Evolutionary conservation across 2,329 filamentous ascomycete species (phyloP).

Genomic region (Stagonosporopsis cucurbitacearum): DNA sequence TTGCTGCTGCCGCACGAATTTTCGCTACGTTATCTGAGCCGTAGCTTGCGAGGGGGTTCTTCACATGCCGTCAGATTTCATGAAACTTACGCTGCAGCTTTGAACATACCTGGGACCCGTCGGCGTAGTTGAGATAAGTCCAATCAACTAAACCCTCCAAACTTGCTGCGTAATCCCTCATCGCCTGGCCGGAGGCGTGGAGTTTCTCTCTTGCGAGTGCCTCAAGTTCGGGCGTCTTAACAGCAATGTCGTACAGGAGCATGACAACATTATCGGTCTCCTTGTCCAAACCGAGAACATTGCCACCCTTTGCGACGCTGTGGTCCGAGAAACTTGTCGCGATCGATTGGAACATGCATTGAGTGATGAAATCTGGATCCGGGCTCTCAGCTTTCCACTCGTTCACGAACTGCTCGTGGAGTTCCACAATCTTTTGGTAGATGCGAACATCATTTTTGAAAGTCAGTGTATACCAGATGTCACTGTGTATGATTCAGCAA

Average conservation of each 20-base stretch:
- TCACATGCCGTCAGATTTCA: constrained; percentile 20
- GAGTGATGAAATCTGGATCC: constrained; percentile 31
- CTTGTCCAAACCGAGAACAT: constrained; percentile 34
- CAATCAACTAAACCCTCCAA: constrained; percentile 23
- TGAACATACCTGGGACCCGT: constrained; percentile 28
- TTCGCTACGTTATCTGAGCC: constrained; percentile 46
- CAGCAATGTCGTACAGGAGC: constrained; percentile 27
- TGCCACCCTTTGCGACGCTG: constrained; percentile 31
- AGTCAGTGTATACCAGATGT: constrained; percentile 35
- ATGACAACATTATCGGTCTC: constrained; percentile 29
- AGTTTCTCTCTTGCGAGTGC: constrained; percentile 19
- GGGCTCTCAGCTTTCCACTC: constrained; percentile 20
- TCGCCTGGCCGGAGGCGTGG: constrained; percentile 16
- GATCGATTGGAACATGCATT: constrained; percentile 35
- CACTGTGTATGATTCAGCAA: constrained; percentile 16
- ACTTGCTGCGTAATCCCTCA: constrained; percentile 21
- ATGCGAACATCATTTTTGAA: constrained; percentile 30
- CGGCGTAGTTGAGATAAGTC: constrained; percentile 48
- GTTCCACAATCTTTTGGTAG: constrained; percentile 28
- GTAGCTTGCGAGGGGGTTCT: constrained; percentile 51
- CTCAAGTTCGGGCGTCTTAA: constrained; percentile 25
- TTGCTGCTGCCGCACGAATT: constrained; percentile 41
- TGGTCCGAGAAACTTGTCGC: constrained; percentile 26
- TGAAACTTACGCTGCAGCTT: neutral
- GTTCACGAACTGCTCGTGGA: constrained; percentile 28